phyloP scores from a whole-genome alignment of 2,329 filamentous ascomycete genomes.

The Beauveria sp. region DNA sequence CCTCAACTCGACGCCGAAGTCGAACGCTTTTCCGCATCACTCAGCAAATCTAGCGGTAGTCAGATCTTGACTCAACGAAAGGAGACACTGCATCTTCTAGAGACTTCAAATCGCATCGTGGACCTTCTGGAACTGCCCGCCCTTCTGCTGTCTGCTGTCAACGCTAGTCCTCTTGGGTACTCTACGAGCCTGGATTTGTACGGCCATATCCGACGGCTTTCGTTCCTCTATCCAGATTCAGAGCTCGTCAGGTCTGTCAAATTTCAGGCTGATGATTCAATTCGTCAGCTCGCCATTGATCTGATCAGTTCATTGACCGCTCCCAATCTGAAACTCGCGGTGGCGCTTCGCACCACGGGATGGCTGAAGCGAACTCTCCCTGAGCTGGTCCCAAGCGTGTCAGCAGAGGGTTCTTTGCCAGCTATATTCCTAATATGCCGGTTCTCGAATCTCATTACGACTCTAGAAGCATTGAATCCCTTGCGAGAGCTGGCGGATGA shows the following conservation, averaged over 20 bases:
- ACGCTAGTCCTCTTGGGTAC: conserved; percentile 62
- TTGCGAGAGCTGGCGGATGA: conserved; percentile 85
- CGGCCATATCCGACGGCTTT: conserved; percentile 83
- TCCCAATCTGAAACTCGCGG: conserved; percentile 77
- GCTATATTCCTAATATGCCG: conserved; percentile 84
- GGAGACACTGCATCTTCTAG: conserved; percentile 70
- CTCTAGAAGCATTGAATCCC: conserved; percentile 76
- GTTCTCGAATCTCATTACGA: conserved; percentile 68
- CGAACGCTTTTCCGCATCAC: conserved; percentile 73
- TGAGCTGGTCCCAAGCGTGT: conserved; percentile 45
- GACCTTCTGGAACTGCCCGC: conserved; percentile 88
- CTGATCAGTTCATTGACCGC: conserved; percentile 70
- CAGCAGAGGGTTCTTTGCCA: conserved; percentile 61
- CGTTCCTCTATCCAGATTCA: conserved; percentile 75
- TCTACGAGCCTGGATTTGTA: conserved; percentile 85
- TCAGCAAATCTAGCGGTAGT: conserved; percentile 65
- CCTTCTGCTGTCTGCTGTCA: conserved; percentile 72
- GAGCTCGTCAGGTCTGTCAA: conserved; percentile 65
- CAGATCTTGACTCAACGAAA: conserved; percentile 66
- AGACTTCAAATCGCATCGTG: conserved; percentile 82
- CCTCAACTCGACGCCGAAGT: conserved; percentile 74
- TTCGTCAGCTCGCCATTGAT: conserved; percentile 81
- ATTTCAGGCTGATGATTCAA: conserved; percentile 73
- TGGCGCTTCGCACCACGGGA: conserved; percentile 81
- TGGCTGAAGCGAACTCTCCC: conserved; percentile 85